Base-by-base conservation (phyloP, 1,284 basidiomycete species). In the Boletellus sp. region DNA sequence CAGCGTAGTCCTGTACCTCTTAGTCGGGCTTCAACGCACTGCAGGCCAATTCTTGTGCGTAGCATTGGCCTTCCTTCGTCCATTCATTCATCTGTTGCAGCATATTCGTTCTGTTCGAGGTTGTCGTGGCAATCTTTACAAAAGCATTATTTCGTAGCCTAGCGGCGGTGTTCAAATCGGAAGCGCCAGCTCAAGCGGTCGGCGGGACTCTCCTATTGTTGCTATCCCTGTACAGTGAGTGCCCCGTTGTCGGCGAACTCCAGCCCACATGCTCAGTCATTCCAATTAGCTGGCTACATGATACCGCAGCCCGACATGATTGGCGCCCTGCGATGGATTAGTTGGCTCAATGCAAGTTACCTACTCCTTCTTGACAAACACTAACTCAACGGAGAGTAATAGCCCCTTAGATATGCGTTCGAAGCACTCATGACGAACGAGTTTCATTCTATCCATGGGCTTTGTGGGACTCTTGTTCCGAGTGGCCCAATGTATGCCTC, bases 311-410 rank as follows among this genome's bases (percentile, higher is more conserved):
- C 77, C 1, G 72, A 69, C 21, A 84, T 86, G 79, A 78, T 82
- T 14, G 78, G 77, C 9, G 80, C 78, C 3, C 63, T 87, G 45
- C 69, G 71, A 17, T 87, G 84, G 84, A 77, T 85, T 30, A 76
- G 76, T 3, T 82, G 74, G 39, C 72, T 83, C 25, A 82, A 84
- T 48, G 80, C 76, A 51, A 41, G 78, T 69, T 60, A 3, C 27
- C 11, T 25, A 2, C 5, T n/a, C n/a, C 13, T 3, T 0, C 36
- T 5, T 4, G 2, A 13, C 9, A 22, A 5, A 20, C 22, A 10
- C 36, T 5, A 8, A 10, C 49, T 53, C 4, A 54, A n/a, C 11
- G 11, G 11, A 40, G 0, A 19, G 7, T 8, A 13, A 2, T 49
- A 76, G 76, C 76, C 72, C 14, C 47, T 78, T 19, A 67, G 64